Conservation (phyloP, 352 stramenopile genomes). For the Phytophthora macrochlamydospora region DNA sequence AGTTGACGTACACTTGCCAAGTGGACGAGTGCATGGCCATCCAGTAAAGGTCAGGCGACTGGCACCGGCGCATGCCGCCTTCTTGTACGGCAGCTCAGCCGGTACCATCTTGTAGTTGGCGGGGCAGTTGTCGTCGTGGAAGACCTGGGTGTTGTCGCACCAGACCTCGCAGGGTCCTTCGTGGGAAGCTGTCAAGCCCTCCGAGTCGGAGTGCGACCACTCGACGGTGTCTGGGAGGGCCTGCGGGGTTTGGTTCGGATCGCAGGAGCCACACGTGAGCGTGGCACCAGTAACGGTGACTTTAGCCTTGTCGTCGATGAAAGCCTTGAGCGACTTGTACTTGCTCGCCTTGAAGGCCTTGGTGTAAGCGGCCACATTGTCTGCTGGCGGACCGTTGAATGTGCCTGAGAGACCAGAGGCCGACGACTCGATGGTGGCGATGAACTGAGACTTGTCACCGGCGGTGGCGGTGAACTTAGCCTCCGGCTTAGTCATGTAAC, state of each 20-base stretch:
- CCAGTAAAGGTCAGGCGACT: slow-evolving; percentile 30
- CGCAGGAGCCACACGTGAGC: slow-evolving; percentile 12
- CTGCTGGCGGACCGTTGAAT: slow-evolving; percentile 2
- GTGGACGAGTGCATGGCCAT: slow-evolving; percentile 30
- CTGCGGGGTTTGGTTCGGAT: slow-evolving; percentile 18
- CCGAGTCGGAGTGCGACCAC: slow-evolving; percentile 13
- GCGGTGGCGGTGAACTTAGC: not conserved
- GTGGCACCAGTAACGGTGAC: slow-evolving; percentile 3
- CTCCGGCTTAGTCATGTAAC: slow-evolving; percentile 6
- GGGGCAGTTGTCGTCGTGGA: slow-evolving; percentile 11
- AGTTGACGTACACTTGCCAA: slow-evolving; percentile 23
- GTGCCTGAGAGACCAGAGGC: slow-evolving; percentile 2
- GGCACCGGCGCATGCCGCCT: slow-evolving; percentile 14
- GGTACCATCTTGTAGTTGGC: slow-evolving; percentile 23
- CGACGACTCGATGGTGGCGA: slow-evolving; percentile 10
- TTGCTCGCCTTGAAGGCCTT: slow-evolving; percentile 5
- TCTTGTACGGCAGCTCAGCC: slow-evolving; percentile 26
- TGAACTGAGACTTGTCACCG: slow-evolving; percentile 8
- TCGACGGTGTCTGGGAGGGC: slow-evolving; percentile 10
- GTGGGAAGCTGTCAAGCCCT: slow-evolving; percentile 24
- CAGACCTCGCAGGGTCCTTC: slow-evolving; percentile 41
- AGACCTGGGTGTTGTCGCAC: slow-evolving; percentile 34
- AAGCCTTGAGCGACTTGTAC: slow-evolving; percentile 9
- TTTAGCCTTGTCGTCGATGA: slow-evolving; percentile 5
- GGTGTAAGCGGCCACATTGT: slow-evolving; percentile 7